Evolutionary conservation across 1,284 basidiomycete genomes (phyloP), one percentile per base, ranked within the genome.

Genomic region (Fistulinella staudtii): DNA sequence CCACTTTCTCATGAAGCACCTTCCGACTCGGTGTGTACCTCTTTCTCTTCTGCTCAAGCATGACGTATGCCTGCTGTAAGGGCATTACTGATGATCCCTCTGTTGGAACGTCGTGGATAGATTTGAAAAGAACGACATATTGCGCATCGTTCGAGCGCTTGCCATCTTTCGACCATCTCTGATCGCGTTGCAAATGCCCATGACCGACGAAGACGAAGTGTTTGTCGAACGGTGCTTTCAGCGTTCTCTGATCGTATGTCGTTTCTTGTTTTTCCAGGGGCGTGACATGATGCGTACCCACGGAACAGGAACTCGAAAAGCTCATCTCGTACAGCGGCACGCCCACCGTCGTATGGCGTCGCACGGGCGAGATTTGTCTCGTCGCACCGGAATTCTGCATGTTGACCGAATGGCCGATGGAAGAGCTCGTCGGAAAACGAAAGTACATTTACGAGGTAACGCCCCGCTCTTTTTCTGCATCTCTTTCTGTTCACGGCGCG

Each of bases 301-400:
- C 29, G 29, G 3, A 3, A 15, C 25, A 93, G 90, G 93, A 98
- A 74, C 79, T 97, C 46, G 93, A 97, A 65, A 97, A 97, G 68
- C 77, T 98, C 51, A 95, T 99, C 53, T 93, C 91, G 34, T 96
- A 93, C 66, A 94, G 89, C 50, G 96, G 95, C 5, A 99, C 96
- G n/a, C 96, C 95, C 3, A 99, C 95, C 1, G 93, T 96, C n/a
- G 90, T 97, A 2, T 99, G 95, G 95, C 83, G 95, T 24, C 76
- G 95, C 39, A 99, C 96, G 14, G 95, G 95, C 60, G 96, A 99
- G 71, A 93, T 99, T 29, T 94, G 92, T 60, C 82, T 96, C 34
- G 95, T 95, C 35, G 93, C 94, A 0, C 88, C 93, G 2, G 94
- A 99, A 68, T 99, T 99, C 63, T 93, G 88, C 65, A 87, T 93